A percentile compares a stretch with the other conserved stretches of the same genome.
Evolutionary conservation across 257 asterid genomes (phyloP).

Genomic region (Nicotiana knightiana): DNA sequence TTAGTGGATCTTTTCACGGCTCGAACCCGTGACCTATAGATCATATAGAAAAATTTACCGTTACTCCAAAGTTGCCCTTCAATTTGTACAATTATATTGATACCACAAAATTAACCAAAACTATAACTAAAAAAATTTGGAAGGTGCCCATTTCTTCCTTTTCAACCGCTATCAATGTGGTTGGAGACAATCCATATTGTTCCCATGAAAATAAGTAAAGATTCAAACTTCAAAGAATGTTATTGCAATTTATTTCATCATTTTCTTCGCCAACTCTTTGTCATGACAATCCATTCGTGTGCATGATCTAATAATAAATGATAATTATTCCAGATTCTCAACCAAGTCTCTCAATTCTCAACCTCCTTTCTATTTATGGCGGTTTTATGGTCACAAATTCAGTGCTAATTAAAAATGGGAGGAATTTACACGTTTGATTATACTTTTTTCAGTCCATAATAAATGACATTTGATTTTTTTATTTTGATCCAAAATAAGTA

Average conservation of each 20-base stretch:
- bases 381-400: not conserved
- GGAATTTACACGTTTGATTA: not conserved
- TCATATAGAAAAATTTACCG: too few relatives aligned
- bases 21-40: too few relatives aligned
- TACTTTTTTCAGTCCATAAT: too few relatives aligned
- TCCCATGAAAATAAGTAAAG: not conserved
- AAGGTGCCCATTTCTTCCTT: not conserved
- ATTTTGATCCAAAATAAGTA: too few relatives aligned
- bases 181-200: not conserved
- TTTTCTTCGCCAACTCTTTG: not conserved
- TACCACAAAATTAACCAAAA: not conserved
- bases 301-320: not conserved
- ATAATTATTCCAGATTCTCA: not conserved
- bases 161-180: not conserved
- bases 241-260: not conserved
- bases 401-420: not conserved
- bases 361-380: not conserved
- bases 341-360: not conserved
- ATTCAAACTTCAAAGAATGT: not conserved
- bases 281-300: conserved; percentile 1
- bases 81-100: not conserved
- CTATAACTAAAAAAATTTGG: not conserved
- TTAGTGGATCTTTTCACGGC: too few relatives aligned
- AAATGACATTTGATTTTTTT: too few relatives aligned
- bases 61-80: too few relatives aligned